These are phyloP conservation scores for Dryadomyces quercus-mongolicae DNA, from an alignment of 2,329 filamentous ascomycete genomes.

Conservation along the genomic window DNA sequence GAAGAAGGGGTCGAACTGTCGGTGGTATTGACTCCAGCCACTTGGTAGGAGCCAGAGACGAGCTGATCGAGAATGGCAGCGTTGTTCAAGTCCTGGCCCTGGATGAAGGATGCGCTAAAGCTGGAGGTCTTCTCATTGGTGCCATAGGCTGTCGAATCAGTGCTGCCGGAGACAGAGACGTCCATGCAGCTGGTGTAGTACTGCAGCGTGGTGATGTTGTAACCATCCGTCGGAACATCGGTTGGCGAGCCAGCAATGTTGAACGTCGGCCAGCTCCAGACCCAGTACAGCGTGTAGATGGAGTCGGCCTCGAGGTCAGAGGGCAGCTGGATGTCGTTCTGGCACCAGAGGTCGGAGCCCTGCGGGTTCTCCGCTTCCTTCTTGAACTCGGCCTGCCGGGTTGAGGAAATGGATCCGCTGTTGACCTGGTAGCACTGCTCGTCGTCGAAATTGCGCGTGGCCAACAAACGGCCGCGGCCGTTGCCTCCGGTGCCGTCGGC, in stretches of 20 bases:
- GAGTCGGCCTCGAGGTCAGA: conserved; percentile 46
- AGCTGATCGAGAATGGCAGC: conserved; percentile 34
- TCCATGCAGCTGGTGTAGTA: conserved; percentile 34
- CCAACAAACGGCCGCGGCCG: conserved; percentile 61
- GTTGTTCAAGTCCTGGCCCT: conserved; percentile 27
- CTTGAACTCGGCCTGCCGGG: conserved; percentile 45
- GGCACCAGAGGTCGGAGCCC: conserved; percentile 60
- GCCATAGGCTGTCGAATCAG: neutral
- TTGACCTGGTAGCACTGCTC: conserved; percentile 80
- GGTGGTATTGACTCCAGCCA: conserved; percentile 14
- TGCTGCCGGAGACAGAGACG: conserved; percentile 11
- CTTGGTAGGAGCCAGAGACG: conserved; percentile 27
- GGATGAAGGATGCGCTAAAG: conserved; percentile 18
- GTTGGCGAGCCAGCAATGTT: conserved; percentile 19
- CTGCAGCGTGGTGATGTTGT: conserved; percentile 18
- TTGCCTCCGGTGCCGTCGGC: conserved; percentile 70
- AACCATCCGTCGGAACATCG: conserved; percentile 21
- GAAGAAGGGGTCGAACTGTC: neutral
- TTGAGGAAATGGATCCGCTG: conserved; percentile 37
- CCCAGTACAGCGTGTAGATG: conserved; percentile 80
- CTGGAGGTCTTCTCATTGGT: conserved; percentile 3
- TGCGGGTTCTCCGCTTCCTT: conserved; percentile 35
- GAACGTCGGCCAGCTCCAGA: conserved; percentile 83
- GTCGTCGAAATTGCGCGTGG: conserved; percentile 76
- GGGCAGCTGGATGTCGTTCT: conserved; percentile 69